Conservation (phyloP, 148 eudicot genomes). For the Vaccinium macrocarpon region DNA sequence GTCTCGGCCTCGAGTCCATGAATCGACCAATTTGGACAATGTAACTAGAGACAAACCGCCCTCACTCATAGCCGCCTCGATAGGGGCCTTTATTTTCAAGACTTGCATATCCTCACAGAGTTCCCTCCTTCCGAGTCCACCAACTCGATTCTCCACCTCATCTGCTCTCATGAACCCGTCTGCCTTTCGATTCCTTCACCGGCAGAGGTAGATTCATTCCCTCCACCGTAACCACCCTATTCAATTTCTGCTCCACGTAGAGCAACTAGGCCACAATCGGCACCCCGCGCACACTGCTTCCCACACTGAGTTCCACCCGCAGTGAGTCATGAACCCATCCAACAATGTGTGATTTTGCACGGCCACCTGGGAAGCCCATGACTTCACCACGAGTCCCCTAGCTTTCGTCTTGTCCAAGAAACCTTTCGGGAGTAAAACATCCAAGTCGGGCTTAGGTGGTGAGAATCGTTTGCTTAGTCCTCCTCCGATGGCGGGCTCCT, state of each 20-base stretch:
- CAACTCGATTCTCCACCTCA: conserved; percentile 43
- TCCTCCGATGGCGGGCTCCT: conserved; percentile 32
- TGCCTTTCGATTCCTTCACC: conserved; percentile 25
- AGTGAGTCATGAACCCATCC: conserved; percentile 63
- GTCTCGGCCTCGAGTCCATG: background rate
- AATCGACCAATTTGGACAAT: conserved; percentile 15
- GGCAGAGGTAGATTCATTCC: conserved; percentile 33
- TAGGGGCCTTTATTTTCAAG: conserved; percentile 4
- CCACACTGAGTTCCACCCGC: conserved; percentile 60
- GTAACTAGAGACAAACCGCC: conserved; percentile 32
- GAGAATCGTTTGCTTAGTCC: conserved; percentile 8
- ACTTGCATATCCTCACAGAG: conserved; percentile 23
- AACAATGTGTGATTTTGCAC: conserved; percentile 41
- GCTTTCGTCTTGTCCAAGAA: conserved; percentile 44
- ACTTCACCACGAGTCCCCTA: conserved; percentile 44
- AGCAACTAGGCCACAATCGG: conserved; percentile 58
- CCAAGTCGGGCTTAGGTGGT: conserved; percentile 36
- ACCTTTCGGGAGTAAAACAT: conserved; percentile 35
- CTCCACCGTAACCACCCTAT: conserved; percentile 39
- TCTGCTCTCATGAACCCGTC: conserved; percentile 30
- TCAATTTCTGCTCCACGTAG: conserved; percentile 46
- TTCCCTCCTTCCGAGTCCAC: conserved; percentile 31
- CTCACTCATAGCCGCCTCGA: conserved; percentile 15
- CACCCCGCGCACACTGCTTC: conserved; percentile 43
- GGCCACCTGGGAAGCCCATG: conserved; percentile 54